These are phyloP conservation scores for Excoecaria agallocha DNA, from an alignment of 345 rosid genomes.

Conservation along the genomic window DNA sequence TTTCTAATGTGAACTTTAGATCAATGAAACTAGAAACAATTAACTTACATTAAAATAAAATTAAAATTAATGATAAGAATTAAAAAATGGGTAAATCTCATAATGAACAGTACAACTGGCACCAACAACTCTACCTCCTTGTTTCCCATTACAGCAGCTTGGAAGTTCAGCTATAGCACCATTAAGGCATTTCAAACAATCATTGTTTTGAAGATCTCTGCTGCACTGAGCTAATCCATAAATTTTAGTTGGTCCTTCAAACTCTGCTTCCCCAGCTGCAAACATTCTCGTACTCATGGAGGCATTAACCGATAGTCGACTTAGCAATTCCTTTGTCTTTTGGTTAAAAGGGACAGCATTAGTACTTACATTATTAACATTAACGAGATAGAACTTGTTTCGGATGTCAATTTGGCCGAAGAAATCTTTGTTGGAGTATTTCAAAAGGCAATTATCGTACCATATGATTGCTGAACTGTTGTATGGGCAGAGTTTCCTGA, in stretches of 20 bases:
- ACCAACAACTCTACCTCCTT: conserved; percentile 13
- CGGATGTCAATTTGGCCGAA: background rate
- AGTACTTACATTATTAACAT: conserved; percentile 1
- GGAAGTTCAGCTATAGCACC: conserved; percentile 3
- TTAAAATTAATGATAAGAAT: background rate
- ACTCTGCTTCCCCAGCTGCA: background rate
- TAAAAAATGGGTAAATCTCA: conserved; percentile 9
- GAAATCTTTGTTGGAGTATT: conserved; percentile 5
- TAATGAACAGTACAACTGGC: conserved; percentile 6
- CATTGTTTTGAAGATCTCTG: background rate
- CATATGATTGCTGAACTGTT: conserved; percentile 5
- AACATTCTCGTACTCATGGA: background rate
- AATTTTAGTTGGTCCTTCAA: background rate
- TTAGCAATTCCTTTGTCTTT: conserved; percentile 1
- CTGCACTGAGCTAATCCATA: conserved; percentile 12
- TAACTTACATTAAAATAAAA: background rate
- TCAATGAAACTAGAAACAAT: background rate
- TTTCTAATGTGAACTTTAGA: background rate
- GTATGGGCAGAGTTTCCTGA: conserved; percentile 1
- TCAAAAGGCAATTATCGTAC: conserved; percentile 11
- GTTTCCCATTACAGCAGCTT: conserved; percentile 10
- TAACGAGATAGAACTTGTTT: background rate
- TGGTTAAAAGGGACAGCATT: background rate
- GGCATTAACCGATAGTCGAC: background rate
- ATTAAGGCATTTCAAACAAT: background rate